Evolutionary conservation across 2,329 filamentous ascomycete species (phyloP), one percentile per base, ranked within the genome.

Genomic region (Aureobasidium sp.): DNA sequence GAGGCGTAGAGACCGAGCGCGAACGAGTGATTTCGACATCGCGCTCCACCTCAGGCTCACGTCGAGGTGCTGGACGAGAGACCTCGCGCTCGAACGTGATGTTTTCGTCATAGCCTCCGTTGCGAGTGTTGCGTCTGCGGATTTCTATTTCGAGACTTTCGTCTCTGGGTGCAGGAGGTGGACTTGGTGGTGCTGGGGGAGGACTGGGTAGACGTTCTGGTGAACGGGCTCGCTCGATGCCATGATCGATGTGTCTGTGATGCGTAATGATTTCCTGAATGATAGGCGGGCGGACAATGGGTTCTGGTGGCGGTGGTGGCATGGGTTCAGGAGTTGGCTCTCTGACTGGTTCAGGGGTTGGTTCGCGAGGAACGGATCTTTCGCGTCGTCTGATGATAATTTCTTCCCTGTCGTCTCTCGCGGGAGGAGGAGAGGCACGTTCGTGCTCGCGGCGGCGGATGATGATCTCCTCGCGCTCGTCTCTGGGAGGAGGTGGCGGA

Each of bases 201-300:
- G 78, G 78, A 9, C 75, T 77, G 20, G 78, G 79, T 27, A 77
- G 6, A 3, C 8, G 20, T 31, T 60, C 57, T 17, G 57, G 57
- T 41, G 56, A 77, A 29, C 77, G 73, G 14, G 74, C 78, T 64
- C 78, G 72, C 69, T 79, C 76, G 42, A 80, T 73, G 57, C 89
- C 91, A 75, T 96, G 90, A 70, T 96, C 89, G 68, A 95, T 88
- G 70, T 93, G 89, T 63, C 87, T 84, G 72, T 94, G 93, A 75
- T 94, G 90, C 0, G 90, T 95, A 67, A 95, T 92, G 63, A 96
- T 86, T 71, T 96, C 90, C 70, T 93, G 86, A 74, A 93, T 89
- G 68, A 96, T 90, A 0, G 87, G 88, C 37, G 91, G 91, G 22
- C 87, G 86, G 45, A 85, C 83, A 68, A 94, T 87, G 48, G 88